Conservation (phyloP, 305 asterid species). For the Rubia peregrina region DNA sequence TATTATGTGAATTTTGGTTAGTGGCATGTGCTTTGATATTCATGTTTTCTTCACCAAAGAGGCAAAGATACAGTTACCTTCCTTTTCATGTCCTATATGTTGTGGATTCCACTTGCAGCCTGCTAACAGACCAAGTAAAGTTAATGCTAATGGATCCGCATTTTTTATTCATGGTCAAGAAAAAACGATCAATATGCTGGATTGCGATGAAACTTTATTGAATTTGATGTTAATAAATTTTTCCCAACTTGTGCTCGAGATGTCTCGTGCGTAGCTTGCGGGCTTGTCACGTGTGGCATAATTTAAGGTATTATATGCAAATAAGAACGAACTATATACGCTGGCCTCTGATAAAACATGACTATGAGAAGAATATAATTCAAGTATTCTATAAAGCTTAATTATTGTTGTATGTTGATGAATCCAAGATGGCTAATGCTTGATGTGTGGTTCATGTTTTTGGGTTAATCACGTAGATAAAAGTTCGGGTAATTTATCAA, state of each 20-base stretch:
- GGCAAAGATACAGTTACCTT: neutral
- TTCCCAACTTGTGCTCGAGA: neutral
- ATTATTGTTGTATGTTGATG: neutral
- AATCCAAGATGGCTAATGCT: neutral
- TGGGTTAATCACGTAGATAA: neutral
- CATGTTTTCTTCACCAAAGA: neutral
- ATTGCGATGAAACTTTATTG: neutral
- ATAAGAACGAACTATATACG: neutral
- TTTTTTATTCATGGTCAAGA: neutral
- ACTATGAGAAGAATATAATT: neutral
- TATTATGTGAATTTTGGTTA: slow-evolving; percentile 6
- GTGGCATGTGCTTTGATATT: slow-evolving; percentile 1
- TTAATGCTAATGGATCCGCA: neutral
- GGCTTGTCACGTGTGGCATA: neutral
- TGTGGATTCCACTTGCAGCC: neutral
- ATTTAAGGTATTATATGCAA: neutral
- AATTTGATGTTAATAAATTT: slow-evolving; percentile 3
- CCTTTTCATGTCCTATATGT: neutral
- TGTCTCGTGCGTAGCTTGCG: neutral
- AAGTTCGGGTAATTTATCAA: neutral
- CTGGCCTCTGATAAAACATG: neutral
- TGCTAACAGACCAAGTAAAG: neutral
- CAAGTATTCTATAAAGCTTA: neutral
- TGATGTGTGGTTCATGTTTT: slow-evolving; percentile 4
- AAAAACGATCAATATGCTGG: neutral